Evolutionary conservation across 208 protist genomes (phyloP).

Genomic region (Leishmania mexicana): DNA sequence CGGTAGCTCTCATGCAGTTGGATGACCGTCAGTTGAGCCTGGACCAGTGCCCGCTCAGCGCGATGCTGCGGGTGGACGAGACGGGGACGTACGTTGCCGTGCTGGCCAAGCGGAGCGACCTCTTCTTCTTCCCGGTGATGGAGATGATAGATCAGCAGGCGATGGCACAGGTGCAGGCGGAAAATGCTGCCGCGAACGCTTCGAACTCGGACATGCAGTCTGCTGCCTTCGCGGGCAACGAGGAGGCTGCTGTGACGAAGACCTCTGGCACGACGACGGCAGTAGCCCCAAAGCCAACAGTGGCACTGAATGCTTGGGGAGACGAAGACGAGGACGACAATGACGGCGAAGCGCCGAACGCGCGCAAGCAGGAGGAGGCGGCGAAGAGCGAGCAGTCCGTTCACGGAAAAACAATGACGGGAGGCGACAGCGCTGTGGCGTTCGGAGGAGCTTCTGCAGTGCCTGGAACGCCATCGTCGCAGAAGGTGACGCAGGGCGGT

Average conservation of each 20-base stretch:
- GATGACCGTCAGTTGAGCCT: constrained; percentile 64
- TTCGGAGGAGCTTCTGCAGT: background rate
- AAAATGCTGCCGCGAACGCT: background rate
- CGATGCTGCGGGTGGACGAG: constrained; percentile 78
- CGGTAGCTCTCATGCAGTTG: constrained; percentile 79
- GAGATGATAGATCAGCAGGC: constrained; percentile 24
- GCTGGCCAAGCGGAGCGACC: constrained; percentile 58
- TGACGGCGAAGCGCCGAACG: constrained; percentile 12
- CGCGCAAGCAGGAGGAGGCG: background rate
- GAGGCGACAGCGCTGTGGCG: background rate
- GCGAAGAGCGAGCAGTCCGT: background rate
- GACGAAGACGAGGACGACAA: constrained; percentile 84
- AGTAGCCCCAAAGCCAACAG: constrained; percentile 16
- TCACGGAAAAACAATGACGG: no score
- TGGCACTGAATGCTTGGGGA: constrained; percentile 74
- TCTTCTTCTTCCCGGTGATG: constrained; percentile 74
- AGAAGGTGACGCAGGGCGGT: constrained; percentile 5
- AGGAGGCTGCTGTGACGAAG: constrained; percentile 5
- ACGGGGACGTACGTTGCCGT: constrained; percentile 67
- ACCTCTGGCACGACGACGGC: constrained; percentile 7
- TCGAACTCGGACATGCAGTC: constrained; percentile 3
- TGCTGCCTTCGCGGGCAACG: constrained; percentile 9
- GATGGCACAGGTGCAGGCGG: constrained; percentile 6
- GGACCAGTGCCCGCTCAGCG: constrained; percentile 45
- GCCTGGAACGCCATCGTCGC: background rate